A percentile compares a stretch with the other conserved stretches of the same genome.
Conservation (phyloP, 345 rosid genomes). For the Hirschfeldia incana region DNA sequence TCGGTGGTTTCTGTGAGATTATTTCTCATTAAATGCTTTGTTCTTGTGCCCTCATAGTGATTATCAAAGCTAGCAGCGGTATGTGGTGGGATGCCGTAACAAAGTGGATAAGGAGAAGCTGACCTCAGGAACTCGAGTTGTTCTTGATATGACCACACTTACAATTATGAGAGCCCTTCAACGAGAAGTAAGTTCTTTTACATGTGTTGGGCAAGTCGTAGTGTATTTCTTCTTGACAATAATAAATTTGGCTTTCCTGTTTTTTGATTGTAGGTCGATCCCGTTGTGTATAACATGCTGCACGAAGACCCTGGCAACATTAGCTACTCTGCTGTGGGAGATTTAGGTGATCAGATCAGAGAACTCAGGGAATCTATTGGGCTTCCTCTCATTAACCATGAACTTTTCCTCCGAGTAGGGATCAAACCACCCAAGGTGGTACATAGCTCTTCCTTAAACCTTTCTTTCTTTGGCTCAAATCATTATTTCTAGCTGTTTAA, state of each 20-base stretch:
- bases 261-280: conserved; percentile 61
- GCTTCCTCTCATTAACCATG: conserved; percentile 95
- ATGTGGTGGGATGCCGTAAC: conserved; percentile 61
- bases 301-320: conserved; percentile 97
- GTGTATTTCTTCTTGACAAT: too few relatives aligned
- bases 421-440: conserved; percentile 99
- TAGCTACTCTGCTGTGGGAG: conserved; percentile 97
- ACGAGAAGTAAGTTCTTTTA: conserved; percentile 41
- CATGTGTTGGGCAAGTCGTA: too few relatives aligned
- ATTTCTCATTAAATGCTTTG: background rate
- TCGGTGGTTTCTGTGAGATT: background rate
- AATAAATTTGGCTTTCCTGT: too few relatives aligned
- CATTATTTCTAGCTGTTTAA: background rate
- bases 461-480: background rate
- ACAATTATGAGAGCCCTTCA: conserved; percentile 61
- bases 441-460: background rate
- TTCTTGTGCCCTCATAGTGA: conserved; percentile 35
- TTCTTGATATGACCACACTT: conserved; percentile 58
- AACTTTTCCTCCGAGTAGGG: conserved; percentile 90
- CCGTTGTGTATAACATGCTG: conserved; percentile 92
- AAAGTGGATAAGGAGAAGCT: conserved; percentile 59
- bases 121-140: conserved; percentile 55
- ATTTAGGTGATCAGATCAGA: conserved; percentile 89
- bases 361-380: conserved; percentile 94
- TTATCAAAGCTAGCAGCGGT: conserved; percentile 63